Evolutionary conservation across 1,139 yeast genomes (phyloP).

Genomic region (Arxiozyma bovina): DNA sequence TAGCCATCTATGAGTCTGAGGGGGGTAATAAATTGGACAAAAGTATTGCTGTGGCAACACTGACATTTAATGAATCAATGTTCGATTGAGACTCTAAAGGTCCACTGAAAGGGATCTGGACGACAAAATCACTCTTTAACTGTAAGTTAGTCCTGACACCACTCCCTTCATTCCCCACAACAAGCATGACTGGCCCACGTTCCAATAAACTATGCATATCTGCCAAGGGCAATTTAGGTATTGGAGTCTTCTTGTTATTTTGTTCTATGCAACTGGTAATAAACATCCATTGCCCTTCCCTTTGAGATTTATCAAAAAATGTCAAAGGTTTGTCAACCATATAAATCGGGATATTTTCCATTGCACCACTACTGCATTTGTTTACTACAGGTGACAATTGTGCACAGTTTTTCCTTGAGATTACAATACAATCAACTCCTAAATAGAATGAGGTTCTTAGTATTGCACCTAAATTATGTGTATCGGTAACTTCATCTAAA

Average conservation of each 20-base stretch:
- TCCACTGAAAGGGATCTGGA: conserved; percentile 36
- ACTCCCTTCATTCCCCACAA: conserved; percentile 77
- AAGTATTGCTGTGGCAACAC: conserved; percentile 76
- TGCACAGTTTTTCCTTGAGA: conserved; percentile 67
- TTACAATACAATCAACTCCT: conserved; percentile 73
- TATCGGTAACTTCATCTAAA: conserved; percentile 78
- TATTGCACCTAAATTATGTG: conserved; percentile 85
- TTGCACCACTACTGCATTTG: conserved; percentile 83
- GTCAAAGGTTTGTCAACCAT: conserved; percentile 48
- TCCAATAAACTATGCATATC: conserved; percentile 39
- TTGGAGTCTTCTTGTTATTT: conserved; percentile 15
- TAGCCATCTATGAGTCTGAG: not conserved
- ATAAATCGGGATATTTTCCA: conserved; percentile 62
- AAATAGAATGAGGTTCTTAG: conserved; percentile 72
- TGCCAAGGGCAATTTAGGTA: conserved; percentile 35
- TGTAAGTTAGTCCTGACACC: conserved; percentile 67
- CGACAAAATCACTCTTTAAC: conserved; percentile 56
- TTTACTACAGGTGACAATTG: conserved; percentile 60
- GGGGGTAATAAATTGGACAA: conserved; percentile 9
- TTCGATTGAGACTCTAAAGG: conserved; percentile 28
- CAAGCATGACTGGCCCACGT: conserved; percentile 54
- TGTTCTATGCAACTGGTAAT: conserved; percentile 42
- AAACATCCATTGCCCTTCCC: conserved; percentile 58
- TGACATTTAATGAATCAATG: conserved; percentile 79
- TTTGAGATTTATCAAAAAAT: conserved; percentile 47